Evolutionary conservation across 176 grass and related monocot genomes (phyloP).

Genomic region (Miscanthus lutarioriparius): DNA sequence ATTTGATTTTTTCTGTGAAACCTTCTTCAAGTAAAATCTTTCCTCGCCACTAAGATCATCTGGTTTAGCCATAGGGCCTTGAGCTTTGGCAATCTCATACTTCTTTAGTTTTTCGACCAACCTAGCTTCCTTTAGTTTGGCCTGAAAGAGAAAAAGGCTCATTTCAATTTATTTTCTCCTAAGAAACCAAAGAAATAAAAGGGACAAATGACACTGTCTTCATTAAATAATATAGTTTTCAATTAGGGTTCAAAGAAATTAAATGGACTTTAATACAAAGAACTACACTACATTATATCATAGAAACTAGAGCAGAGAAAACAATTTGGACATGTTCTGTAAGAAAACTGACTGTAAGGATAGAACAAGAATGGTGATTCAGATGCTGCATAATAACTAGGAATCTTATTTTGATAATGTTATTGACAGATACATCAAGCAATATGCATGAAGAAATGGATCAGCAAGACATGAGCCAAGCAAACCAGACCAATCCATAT

Average conservation of each 20-base stretch:
- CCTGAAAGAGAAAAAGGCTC: constrained; percentile 41
- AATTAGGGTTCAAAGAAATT: constrained; percentile 10
- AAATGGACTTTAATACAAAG: not conserved
- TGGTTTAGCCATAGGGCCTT: constrained; percentile 64
- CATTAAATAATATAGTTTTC: not conserved
- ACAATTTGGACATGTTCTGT: not conserved
- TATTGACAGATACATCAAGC: not conserved
- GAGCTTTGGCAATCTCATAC: constrained; percentile 63
- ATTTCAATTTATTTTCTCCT: constrained; percentile 6
- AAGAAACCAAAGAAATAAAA: constrained; percentile 7
- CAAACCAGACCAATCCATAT: constrained; percentile 10
- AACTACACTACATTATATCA: not conserved
- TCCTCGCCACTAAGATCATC: constrained; percentile 70
- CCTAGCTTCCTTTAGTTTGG: constrained; percentile 81
- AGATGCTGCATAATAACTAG: constrained; percentile 26
- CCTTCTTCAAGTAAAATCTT: constrained; percentile 84
- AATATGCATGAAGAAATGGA: constrained; percentile 1
- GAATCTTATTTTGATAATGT: not conserved
- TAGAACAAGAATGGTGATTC: not conserved
- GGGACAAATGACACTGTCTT: not conserved
- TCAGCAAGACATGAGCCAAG: not conserved
- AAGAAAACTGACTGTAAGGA: not conserved
- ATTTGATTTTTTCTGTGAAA: constrained; percentile 91
- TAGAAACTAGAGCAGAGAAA: constrained; percentile 3
- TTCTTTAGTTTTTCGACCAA: constrained; percentile 82